Conservation (phyloP, 2,329 filamentous ascomycete species). For the Cladosporium cucumerinum region DNA sequence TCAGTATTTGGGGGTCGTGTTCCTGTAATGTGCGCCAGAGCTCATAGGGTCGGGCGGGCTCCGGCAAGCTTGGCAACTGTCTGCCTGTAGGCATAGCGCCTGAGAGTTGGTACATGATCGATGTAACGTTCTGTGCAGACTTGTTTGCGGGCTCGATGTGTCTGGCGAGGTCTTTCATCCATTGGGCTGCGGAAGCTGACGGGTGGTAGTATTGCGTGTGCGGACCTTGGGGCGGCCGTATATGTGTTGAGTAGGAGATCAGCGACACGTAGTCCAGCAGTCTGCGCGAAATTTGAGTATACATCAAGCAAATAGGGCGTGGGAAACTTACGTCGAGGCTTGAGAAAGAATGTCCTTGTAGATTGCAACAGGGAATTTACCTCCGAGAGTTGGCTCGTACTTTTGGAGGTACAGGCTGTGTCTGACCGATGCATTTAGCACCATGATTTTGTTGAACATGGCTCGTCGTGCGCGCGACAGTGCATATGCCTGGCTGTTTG, state of each 20-base stretch:
- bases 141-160: background rate
- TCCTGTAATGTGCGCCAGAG: background rate
- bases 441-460: background rate
- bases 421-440: background rate
- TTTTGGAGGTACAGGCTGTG: background rate
- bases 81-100: background rate
- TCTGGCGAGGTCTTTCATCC: background rate
- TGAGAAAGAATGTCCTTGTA: background rate
- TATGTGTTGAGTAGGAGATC: background rate
- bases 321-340: background rate
- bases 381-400: background rate
- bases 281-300: background rate
- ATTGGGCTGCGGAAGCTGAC: background rate
- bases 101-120: background rate
- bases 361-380: background rate
- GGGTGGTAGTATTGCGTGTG: background rate
- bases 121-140: background rate
- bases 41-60: background rate
- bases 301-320: background rate
- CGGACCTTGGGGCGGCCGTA: background rate
- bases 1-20: background rate
- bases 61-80: background rate
- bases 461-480: background rate
- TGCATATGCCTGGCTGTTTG: background rate
- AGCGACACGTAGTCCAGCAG: background rate